Percentiles rank a stretch among this genome's conserved stretches.
Conservation (phyloP, 2,329 filamentous ascomycete genomes). For the Calycina marina region DNA sequence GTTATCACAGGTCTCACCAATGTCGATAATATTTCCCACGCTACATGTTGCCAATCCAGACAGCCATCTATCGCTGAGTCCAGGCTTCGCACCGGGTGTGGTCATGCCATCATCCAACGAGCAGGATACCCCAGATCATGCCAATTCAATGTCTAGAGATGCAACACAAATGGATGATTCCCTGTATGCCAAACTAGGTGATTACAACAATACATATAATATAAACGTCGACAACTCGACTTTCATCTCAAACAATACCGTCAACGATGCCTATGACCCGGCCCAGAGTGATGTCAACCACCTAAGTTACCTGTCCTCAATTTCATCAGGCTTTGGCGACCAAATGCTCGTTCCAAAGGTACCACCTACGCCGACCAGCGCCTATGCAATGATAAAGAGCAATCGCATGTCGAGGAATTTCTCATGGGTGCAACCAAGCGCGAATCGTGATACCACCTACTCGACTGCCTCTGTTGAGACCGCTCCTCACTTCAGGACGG, state of each 20-base stretch:
- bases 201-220: conserved; percentile 6
- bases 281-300: conserved; percentile 13
- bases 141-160: no score
- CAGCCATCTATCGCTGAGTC: conserved; percentile 7
- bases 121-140: no score
- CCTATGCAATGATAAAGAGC: conserved; percentile 8
- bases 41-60: neutral
- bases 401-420: conserved; percentile 15
- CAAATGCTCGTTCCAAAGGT: conserved; percentile 30
- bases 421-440: conserved; percentile 17
- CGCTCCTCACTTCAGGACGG: conserved; percentile 38
- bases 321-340: conserved; percentile 49
- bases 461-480: conserved; percentile 20
- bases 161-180: no score
- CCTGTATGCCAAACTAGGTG: no score
- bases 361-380: conserved; percentile 20
- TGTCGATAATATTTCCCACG: neutral
- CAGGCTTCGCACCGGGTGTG: conserved; percentile 1
- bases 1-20: conserved; percentile 3
- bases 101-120: no score
- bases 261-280: conserved; percentile 11
- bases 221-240: conserved; percentile 3
- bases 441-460: conserved; percentile 18
- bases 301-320: conserved; percentile 35
- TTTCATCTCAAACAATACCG: conserved; percentile 9